These are phyloP conservation scores for Panaeolus cyanescens DNA, from an alignment of 768 basidiomycete genomes.

Conservation along the genomic window DNA sequence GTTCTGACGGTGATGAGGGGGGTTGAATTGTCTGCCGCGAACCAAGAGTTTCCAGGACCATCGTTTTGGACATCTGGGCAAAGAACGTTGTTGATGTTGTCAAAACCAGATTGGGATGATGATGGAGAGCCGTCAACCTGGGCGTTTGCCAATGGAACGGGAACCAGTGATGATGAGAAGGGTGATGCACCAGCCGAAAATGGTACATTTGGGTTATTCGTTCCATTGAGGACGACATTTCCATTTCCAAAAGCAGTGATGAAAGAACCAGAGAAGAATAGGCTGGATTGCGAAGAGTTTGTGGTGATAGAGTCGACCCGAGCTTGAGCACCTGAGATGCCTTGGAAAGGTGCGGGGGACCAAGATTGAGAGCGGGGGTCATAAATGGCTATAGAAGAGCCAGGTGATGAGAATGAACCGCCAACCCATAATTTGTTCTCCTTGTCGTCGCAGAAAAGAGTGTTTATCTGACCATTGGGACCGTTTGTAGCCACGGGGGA, in stretches of 20 bases:
- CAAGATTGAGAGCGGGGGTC: constrained; percentile 64
- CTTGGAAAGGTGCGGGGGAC: constrained; percentile 79
- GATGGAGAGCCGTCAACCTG: constrained; percentile 61
- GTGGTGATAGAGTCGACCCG: constrained; percentile 76
- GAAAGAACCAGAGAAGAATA: constrained; percentile 92
- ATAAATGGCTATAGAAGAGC: constrained; percentile 71
- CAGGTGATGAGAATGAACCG: constrained; percentile 72
- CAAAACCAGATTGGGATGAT: constrained; percentile 59
- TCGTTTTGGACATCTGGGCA: constrained; percentile 80
- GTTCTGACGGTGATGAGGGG: constrained; percentile 78
- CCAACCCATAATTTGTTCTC: constrained; percentile 76
- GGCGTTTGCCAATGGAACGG: constrained; percentile 68
- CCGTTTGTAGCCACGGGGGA: constrained; percentile 65
- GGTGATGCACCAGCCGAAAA: constrained; percentile 81
- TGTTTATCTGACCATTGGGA: constrained; percentile 71
- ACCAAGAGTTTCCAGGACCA: constrained; percentile 83
- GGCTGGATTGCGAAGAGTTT: constrained; percentile 67
- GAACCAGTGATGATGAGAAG: constrained; percentile 88
- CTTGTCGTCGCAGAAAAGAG: constrained; percentile 76
- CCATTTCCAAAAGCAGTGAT: constrained; percentile 68
- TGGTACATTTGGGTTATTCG: constrained; percentile 85
- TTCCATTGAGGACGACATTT: constrained; percentile 50
- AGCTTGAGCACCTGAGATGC: constrained; percentile 70
- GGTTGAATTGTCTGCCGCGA: constrained; percentile 68
- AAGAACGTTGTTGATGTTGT: constrained; percentile 67